Conservation (phyloP, 2,329 filamentous ascomycete species). For the Epichloe sylvatica region DNA sequence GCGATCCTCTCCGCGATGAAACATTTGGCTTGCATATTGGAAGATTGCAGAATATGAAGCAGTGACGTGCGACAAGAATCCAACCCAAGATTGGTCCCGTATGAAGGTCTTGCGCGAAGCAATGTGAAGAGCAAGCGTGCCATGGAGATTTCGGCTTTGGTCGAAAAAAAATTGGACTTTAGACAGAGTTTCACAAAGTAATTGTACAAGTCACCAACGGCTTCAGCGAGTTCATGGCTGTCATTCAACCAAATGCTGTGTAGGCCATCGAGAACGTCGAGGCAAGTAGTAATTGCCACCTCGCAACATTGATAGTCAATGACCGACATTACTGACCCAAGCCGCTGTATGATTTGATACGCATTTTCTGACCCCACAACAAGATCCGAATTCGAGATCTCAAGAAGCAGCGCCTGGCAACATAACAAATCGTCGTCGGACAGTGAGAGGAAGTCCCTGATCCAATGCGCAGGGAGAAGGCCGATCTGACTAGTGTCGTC, state of each 20-base stretch:
- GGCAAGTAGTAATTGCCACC: conserved; percentile 50
- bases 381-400: conserved; percentile 41
- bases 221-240: conserved; percentile 44
- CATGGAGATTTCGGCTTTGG: conserved; percentile 52
- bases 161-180: conserved; percentile 56
- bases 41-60: conserved; percentile 54
- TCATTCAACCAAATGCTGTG: conserved; percentile 49
- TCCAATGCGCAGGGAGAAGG: conserved; percentile 34
- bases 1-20: conserved; percentile 57
- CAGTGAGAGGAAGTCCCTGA: conserved; percentile 35
- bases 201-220: conserved; percentile 62
- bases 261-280: conserved; percentile 54
- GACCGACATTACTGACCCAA: conserved; percentile 37
- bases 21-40: conserved; percentile 60
- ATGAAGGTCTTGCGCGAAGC: conserved; percentile 51
- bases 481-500: conserved; percentile 31
- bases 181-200: conserved; percentile 60
- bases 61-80: conserved; percentile 55
- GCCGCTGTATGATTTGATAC: conserved; percentile 31
- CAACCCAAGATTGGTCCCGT: conserved; percentile 44
- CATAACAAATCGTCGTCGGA: conserved; percentile 39
- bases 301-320: conserved; percentile 61
- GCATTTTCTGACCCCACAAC: conserved; percentile 34
- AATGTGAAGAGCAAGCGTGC: conserved; percentile 56
- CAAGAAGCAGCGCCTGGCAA: conserved; percentile 34